These are phyloP conservation scores for Narthecium ossifragum DNA, from an alignment of 106 monocot genomes.

Conservation along the genomic window DNA sequence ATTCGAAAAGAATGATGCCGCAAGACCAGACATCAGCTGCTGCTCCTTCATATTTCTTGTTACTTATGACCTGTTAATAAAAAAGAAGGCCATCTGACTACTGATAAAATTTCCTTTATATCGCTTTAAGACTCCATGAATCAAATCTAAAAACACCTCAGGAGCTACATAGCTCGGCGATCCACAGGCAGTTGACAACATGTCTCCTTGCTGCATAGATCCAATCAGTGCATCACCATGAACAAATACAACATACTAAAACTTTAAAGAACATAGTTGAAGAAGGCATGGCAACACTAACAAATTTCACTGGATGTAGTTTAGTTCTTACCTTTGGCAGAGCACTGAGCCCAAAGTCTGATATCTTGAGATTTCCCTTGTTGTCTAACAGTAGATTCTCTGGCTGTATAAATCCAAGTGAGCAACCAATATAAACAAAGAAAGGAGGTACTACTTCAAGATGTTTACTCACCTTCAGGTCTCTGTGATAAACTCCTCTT, in stretches of 20 bases:
- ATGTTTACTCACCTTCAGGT: constrained; percentile 41
- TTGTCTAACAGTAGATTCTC: constrained; percentile 62
- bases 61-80: constrained; percentile 39
- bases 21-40: constrained; percentile 68
- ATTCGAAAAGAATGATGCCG: constrained; percentile 64
- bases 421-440: neutral
- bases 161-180: constrained; percentile 80
- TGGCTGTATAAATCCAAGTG: too few relatives aligned
- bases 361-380: constrained; percentile 56
- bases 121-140: neutral
- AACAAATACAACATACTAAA: neutral
- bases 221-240: neutral
- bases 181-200: constrained; percentile 68
- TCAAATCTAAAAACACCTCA: constrained; percentile 31
- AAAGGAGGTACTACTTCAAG: too few relatives aligned
- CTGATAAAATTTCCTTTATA: neutral
- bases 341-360: constrained; percentile 68
- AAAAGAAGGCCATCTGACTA: neutral
- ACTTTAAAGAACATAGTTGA: neutral
- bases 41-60: constrained; percentile 52
- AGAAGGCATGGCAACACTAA: too few relatives aligned
- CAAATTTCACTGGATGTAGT: too few relatives aligned
- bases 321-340: constrained; percentile 27
- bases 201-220: constrained; percentile 30
- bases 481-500: constrained; percentile 61